Evolutionary conservation across 176 grass and related monocot genomes (phyloP).

Genomic region (Alloteropsis semialata): DNA sequence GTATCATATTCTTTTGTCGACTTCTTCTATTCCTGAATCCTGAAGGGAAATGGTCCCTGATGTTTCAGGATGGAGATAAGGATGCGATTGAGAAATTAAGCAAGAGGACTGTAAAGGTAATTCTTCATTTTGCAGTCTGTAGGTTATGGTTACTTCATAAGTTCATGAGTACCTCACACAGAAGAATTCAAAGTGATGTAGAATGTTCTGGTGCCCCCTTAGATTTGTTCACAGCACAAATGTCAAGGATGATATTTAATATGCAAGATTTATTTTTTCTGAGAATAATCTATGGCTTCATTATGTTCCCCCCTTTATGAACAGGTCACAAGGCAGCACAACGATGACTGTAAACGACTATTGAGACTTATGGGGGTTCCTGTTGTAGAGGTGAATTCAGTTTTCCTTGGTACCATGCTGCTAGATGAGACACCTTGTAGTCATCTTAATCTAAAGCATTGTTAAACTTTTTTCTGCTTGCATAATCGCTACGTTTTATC

Average conservation of each 20-base stretch:
- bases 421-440: too few relatives aligned
- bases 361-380: slow-evolving; percentile 94
- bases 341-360: slow-evolving; percentile 92
- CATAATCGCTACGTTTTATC: slow-evolving; percentile 1
- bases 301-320: slow-evolving; percentile 11
- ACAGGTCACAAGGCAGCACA: slow-evolving; percentile 92
- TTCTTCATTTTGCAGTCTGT: slow-evolving; percentile 5
- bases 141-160: neutral
- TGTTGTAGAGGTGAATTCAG: slow-evolving; percentile 82
- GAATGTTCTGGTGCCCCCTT: neutral
- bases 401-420: slow-evolving; percentile 24
- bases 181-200: neutral
- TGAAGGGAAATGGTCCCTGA: neutral
- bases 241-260: neutral
- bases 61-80: slow-evolving; percentile 68
- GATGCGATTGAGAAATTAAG: slow-evolving; percentile 92
- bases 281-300: slow-evolving; percentile 9
- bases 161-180: neutral
- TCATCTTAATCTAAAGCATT: neutral
- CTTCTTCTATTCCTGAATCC: slow-evolving; percentile 7
- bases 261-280: neutral
- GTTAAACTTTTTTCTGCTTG: neutral
- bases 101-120: slow-evolving; percentile 95
- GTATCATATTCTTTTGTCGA: neutral
- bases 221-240: neutral